Evolutionary conservation across 352 stramenopile species (phyloP).

Genomic region (Phytophthora agathidicida): DNA sequence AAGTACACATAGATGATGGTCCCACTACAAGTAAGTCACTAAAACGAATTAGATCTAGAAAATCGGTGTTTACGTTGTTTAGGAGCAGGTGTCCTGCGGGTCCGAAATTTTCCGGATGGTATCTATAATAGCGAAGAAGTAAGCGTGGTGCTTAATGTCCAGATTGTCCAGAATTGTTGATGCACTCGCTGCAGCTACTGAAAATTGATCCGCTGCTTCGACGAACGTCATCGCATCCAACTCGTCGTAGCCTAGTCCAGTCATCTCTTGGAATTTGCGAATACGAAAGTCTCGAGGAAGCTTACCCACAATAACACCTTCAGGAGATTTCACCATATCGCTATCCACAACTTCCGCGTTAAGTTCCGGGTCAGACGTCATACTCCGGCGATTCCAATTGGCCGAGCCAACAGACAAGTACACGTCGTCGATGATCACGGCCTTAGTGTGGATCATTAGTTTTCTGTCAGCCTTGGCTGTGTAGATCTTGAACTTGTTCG

Average conservation of each 20-base stretch:
- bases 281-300: constrained; percentile 61
- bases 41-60: too few relatives aligned
- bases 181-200: constrained; percentile 22
- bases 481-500: constrained; percentile 44
- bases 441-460: constrained; percentile 62
- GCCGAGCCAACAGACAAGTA: constrained; percentile 59
- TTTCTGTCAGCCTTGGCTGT: constrained; percentile 31
- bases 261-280: constrained; percentile 67
- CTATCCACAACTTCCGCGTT: constrained; percentile 58
- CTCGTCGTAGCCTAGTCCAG: constrained; percentile 39
- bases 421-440: constrained; percentile 65
- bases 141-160: constrained; percentile 15
- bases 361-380: constrained; percentile 63
- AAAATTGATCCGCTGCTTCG: constrained; percentile 45
- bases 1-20: background rate
- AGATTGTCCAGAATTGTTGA: constrained; percentile 33
- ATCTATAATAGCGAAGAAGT: constrained; percentile 19
- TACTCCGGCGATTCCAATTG: constrained; percentile 64
- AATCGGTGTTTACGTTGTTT: background rate
- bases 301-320: constrained; percentile 40
- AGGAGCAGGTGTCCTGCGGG: constrained; percentile 24
- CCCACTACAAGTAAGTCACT: too few relatives aligned
- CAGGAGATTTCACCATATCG: constrained; percentile 23
- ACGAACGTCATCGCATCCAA: constrained; percentile 54
- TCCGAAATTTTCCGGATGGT: constrained; percentile 16